phyloP scores from a whole-genome alignment of 192 early-diverging fungal species.

The Podila minutissima region DNA sequence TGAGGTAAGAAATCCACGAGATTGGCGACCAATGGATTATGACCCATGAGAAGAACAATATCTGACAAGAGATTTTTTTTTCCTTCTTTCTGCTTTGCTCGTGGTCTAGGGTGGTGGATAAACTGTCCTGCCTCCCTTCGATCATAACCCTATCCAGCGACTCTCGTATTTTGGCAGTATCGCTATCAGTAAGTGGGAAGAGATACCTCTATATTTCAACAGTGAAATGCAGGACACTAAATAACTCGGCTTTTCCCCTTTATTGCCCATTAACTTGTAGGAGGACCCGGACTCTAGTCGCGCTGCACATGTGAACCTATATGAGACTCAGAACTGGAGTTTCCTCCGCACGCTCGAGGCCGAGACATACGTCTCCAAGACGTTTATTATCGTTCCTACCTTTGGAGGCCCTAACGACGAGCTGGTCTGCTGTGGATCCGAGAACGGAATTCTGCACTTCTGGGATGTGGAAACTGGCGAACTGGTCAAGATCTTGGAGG shows the following conservation, averaged over 20 bases:
- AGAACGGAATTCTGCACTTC: slow-evolving; percentile 21
- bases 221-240: no score
- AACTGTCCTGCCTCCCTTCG: no score
- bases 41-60: no score
- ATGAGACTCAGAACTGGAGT: slow-evolving; percentile 19
- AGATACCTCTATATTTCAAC: no score
- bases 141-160: no score
- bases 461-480: slow-evolving; percentile 38
- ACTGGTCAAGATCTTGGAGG: slow-evolving; percentile 16
- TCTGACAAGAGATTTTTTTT: no score
- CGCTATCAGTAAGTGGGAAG: no score
- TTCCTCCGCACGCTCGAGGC: slow-evolving; percentile 24
- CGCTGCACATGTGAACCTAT: slow-evolving; percentile 15
- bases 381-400: slow-evolving; percentile 8
- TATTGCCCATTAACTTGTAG: neutral
- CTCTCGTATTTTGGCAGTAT: no score
- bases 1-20: neutral
- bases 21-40: no score
- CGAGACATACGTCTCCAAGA: slow-evolving; percentile 1
- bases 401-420: slow-evolving; percentile 23
- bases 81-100: no score
- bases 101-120: no score
- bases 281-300: slow-evolving; percentile 1
- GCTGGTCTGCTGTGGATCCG: slow-evolving; percentile 21
- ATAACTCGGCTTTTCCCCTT: neutral